Evolutionary conservation across 2,329 filamentous ascomycete genomes (phyloP).

Genomic region (Pyrenochaeta sp.): DNA sequence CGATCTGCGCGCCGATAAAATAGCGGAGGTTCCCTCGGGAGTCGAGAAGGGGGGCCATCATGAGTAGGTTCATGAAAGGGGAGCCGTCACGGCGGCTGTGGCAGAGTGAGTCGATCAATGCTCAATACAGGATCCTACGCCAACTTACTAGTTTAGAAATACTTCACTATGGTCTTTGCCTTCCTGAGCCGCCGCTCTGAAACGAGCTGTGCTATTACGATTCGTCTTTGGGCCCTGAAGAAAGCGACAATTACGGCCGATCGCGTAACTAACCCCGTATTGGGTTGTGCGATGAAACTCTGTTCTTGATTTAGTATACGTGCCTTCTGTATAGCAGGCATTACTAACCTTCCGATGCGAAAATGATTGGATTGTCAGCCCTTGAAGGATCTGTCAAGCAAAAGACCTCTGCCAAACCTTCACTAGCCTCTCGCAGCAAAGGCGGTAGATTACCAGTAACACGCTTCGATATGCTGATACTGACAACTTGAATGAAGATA

Average conservation of each 20-base stretch:
- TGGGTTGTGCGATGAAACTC: conserved; percentile 79
- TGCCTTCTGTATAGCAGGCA: neutral
- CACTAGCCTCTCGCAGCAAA: conserved; percentile 72
- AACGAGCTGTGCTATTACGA: conserved; percentile 66
- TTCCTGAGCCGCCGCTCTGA: conserved; percentile 67
- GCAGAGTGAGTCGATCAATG: conserved; percentile 8
- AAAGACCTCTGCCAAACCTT: conserved; percentile 79
- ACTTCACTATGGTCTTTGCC: conserved; percentile 78
- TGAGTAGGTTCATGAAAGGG: conserved; percentile 79
- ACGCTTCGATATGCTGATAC: conserved; percentile 70
- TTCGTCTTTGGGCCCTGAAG: conserved; percentile 79
- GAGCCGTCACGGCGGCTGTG: conserved; percentile 74
- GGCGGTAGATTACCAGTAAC: conserved; percentile 73
- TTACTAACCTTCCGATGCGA: conserved; percentile 73
- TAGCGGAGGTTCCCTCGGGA: conserved; percentile 72
- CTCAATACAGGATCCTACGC: neutral
- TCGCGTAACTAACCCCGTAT: conserved; percentile 75
- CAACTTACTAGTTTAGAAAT: conserved; percentile 74
- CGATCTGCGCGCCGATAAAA: conserved; percentile 76
- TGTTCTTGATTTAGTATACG: conserved; percentile 40
- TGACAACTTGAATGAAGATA: conserved; percentile 74
- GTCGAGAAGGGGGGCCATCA: conserved; percentile 76
- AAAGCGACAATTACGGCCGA: conserved; percentile 81
- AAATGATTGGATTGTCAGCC: conserved; percentile 78
- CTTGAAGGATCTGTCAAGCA: conserved; percentile 78